Base-by-base conservation (phyloP, 306 rosid species). In the Begonia loranthoides region DNA sequence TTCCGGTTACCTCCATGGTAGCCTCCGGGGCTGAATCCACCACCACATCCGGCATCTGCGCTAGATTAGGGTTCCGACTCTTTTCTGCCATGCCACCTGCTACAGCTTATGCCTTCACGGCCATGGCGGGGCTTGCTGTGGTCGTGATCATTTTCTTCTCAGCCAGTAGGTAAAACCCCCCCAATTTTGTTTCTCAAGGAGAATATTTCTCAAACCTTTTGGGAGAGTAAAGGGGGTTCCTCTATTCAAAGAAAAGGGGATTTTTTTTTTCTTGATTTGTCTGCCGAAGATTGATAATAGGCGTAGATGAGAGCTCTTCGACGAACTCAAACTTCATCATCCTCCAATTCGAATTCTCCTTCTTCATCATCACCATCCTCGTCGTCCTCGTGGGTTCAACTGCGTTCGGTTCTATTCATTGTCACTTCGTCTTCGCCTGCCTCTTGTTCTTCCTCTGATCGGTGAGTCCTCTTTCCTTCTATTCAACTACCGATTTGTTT, bases 371-470 rank as follows among this genome's bases (percentile, higher is more conserved):
- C 70, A 0, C 63, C 78, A 49, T 69, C 96, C 58, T 82, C 97
- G 73, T 75, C 88, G 0, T 74, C 87, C 40, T 90, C 97, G 65
- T 90, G 99, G 99, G 79, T 92, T 82, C 94, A 79, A 62, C 75
- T 92, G 83, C 93, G 99, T 76, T 92, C 99, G 84, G 99, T 87
- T 79, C 78, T 92, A 57, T 83, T 92, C 62, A 86, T 92, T 58
- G 96, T 92, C 41, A 66, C 82, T 63, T 83, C 99, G 62, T 92
- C 99, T 68, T 92, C 99, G 61, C 94, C 99, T 68, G 96, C 93
- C 79, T 73, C 86, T 81, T 83, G 89, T 60, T 78, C 96, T 58
- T 69, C 70, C 49, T 76, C 99, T 70, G 96, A 92, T 92, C 99
- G 99, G 99, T 92, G 84, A 92, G 96, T 83, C 75, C 58, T 64